A percentile compares a stretch with the other conserved stretches of the same genome.
These are phyloP conservation scores for Mycena rebaudengoi DNA, from an alignment of 768 basidiomycete species.

Conservation along the genomic window DNA sequence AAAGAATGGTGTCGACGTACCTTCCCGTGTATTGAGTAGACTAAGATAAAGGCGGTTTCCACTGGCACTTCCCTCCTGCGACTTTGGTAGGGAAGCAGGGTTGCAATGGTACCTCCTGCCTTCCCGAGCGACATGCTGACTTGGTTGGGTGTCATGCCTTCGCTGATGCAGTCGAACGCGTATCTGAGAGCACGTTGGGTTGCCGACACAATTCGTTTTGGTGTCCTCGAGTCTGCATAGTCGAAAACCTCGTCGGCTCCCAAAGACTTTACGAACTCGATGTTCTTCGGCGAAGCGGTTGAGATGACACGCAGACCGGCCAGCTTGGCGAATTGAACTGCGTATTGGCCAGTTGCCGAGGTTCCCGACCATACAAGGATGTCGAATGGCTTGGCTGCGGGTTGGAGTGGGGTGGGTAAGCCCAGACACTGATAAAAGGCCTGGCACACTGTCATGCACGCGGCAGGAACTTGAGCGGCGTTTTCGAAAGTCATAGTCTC, in stretches of 20 bases:
- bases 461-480: constrained; percentile 30
- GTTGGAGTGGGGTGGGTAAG: constrained; percentile 29
- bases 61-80: constrained; percentile 20
- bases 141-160: constrained; percentile 34
- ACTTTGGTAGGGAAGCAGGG: constrained; percentile 33
- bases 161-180: constrained; percentile 40
- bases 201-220: constrained; percentile 34
- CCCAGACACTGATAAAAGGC: constrained; percentile 28
- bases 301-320: constrained; percentile 54
- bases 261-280: constrained; percentile 42
- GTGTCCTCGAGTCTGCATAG: constrained; percentile 38
- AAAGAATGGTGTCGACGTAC: constrained; percentile 3
- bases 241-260: constrained; percentile 56
- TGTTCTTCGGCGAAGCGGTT: constrained; percentile 51
- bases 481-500: constrained; percentile 32
- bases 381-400: constrained; percentile 8
- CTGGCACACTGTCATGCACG: constrained; percentile 13
- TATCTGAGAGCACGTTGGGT: constrained; percentile 33
- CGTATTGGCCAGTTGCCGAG: constrained; percentile 40
- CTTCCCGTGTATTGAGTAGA: constrained; percentile 31
- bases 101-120: constrained; percentile 34
- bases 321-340: constrained; percentile 51
- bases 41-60: constrained; percentile 28
- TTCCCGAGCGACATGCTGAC: constrained; percentile 30
- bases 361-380: constrained; percentile 30